phyloP scores from a whole-genome alignment of 2,329 filamentous ascomycete genomes.

The Alternaria brassicae region DNA sequence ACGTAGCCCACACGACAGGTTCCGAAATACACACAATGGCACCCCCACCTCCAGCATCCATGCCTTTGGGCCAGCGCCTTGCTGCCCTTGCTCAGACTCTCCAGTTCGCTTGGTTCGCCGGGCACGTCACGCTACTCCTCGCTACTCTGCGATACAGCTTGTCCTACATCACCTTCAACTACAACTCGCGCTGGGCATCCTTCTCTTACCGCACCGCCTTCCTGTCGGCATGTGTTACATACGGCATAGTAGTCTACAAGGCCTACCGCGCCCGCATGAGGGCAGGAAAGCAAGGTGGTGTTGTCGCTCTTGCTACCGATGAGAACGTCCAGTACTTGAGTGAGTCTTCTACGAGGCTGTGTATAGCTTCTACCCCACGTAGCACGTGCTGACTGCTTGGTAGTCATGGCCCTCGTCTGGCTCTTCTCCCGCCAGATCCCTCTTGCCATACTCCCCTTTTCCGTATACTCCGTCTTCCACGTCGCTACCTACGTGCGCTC shows the following conservation, averaged over 20 bases:
- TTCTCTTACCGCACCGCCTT: slow-evolving; percentile 92
- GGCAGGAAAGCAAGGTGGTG: slow-evolving; percentile 70
- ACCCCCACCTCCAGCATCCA: slow-evolving; percentile 72
- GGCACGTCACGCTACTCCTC: slow-evolving; percentile 85
- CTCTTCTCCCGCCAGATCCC: slow-evolving; percentile 89
- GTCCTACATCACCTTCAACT: slow-evolving; percentile 90
- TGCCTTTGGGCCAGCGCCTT: slow-evolving; percentile 77
- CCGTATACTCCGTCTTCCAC: slow-evolving; percentile 98
- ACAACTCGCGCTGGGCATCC: slow-evolving; percentile 75
- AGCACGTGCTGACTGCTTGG: slow-evolving; percentile 30
- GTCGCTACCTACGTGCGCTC: slow-evolving; percentile 95
- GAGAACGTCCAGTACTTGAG: slow-evolving; percentile 98
- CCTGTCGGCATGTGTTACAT: slow-evolving; percentile 85
- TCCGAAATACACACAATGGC: slow-evolving; percentile 62
- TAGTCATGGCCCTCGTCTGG: slow-evolving; percentile 95
- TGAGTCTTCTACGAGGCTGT: slow-evolving; percentile 58
- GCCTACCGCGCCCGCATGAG: slow-evolving; percentile 86
- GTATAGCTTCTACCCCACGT: neutral
- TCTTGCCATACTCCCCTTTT: slow-evolving; percentile 89
- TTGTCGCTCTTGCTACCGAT: slow-evolving; percentile 75
- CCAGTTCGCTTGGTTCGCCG: slow-evolving; percentile 77
- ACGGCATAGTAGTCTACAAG: slow-evolving; percentile 99
- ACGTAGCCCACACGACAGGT: slow-evolving; percentile 36
- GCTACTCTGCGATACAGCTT: slow-evolving; percentile 82
- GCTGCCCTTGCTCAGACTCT: slow-evolving; percentile 83